Base-by-base conservation (phyloP, 2,329 filamentous ascomycete species). In the Epichloe festucae region DNA sequence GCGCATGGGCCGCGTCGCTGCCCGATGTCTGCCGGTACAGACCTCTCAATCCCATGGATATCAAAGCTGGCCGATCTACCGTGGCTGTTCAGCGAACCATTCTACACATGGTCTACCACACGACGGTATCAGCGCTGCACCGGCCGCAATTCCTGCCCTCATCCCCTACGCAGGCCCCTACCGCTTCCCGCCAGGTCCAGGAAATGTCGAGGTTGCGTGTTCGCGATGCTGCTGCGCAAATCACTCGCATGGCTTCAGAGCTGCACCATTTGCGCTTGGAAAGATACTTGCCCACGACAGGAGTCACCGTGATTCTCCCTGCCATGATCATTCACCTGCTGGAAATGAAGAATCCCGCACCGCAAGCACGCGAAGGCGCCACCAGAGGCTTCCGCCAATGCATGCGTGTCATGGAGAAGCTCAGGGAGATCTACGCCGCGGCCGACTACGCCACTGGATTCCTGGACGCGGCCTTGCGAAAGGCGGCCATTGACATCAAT, bases 371-470 rank as follows among this genome's bases (percentile, higher is more conserved):
- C 17, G 78, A 86, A 54, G 76, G 79, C 42, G 89, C 87, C 46
- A 77, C 89, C 23, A 79, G 84, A 53, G 87, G 89, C 19, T 95
- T 95, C 71, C 85, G 85, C 59, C 85, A 89, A 64, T 96, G 91
- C 70, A 95, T 96, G 88, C 79, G 84, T 46, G 89, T 95, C 53
- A 86, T 96, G 74, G 84, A 89, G 64, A 85, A 84, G 56, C 76
- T 97, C 17, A 82, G 89, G 39, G 89, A 95, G 62, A 87, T 89
- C 34, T 96, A 97, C 62, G 84, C 89, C 0, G 89, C 90, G 0
- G 91, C 91, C n/a, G 90, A 96, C 66, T 95, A 93, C 61, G 89
- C 89, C n/a, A 91, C 87, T 1, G 87, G 87, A 2, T 96, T 96
- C 71, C 76, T 96, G n/a, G 88, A 95, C 64, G 89, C 89, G 1